Evolutionary conservation across 1,284 basidiomycete genomes (phyloP).

Genomic region (Papiliotrema laurentii): DNA sequence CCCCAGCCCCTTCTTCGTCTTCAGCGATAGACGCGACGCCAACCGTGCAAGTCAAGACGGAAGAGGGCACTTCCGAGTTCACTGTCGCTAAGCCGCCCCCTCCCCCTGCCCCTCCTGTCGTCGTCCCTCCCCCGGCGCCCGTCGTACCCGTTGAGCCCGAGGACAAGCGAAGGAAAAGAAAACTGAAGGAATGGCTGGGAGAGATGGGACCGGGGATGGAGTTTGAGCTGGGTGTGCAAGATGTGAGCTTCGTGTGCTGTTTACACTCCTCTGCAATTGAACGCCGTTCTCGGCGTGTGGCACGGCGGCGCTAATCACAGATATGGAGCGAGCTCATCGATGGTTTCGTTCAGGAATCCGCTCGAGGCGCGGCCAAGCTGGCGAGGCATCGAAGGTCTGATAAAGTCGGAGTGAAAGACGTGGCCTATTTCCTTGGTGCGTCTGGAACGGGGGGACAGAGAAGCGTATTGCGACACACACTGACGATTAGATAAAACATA

Average conservation of each 20-base stretch:
- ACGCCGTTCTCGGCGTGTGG: too few species aligned
- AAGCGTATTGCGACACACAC: background rate
- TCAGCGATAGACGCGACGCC: too few species aligned
- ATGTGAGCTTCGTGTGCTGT: constrained; percentile 17
- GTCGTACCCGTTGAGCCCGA: constrained; percentile 29
- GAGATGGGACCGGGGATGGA: constrained; percentile 35
- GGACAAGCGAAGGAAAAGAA: constrained; percentile 26
- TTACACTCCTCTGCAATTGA: too few species aligned
- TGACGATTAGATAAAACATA: constrained; percentile 21
- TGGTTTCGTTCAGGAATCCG: constrained; percentile 23
- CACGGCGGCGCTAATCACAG: background rate
- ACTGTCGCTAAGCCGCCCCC: too few species aligned
- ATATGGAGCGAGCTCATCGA: constrained; percentile 30
- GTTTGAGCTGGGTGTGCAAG: constrained; percentile 31
- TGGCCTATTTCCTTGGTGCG: constrained; percentile 34
- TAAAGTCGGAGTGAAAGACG: constrained; percentile 39
- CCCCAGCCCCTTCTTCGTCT: too few species aligned
- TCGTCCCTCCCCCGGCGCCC: constrained; percentile 10
- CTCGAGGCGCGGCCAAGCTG: constrained; percentile 26
- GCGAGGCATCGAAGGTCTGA: constrained; percentile 33
- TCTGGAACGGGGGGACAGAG: background rate
- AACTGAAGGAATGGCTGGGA: constrained; percentile 28
- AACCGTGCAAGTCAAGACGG: too few species aligned
- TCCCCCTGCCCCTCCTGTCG: too few species aligned
- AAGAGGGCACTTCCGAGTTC: too few species aligned